Base-by-base conservation (phyloP, 305 asterid species). In the Ruellia speciosa region DNA sequence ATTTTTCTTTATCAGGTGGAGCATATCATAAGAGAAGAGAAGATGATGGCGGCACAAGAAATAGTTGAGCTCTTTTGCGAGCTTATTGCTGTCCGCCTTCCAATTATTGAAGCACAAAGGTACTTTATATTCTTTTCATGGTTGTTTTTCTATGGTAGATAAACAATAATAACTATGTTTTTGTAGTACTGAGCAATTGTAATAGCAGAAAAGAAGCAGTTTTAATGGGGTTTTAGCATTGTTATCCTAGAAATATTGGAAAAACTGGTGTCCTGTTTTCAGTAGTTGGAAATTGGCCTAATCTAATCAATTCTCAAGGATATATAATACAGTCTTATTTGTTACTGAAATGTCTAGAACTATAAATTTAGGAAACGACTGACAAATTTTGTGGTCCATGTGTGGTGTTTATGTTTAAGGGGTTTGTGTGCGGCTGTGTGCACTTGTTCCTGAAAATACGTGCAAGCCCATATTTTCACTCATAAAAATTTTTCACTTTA, bases 31-130 rank as follows among this genome's bases (percentile, higher is more conserved):
- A 73, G 97, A 75, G 97, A 93, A 66, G 99, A 93, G 90, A 93
- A 84, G 76, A 93, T 85, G 97, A 76, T 80, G 87, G 96, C 96
- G 14, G 96, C 99, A 18, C 99, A 93, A 78, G 99, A 89, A 80
- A 89, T 93, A 55, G 68, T 89, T 73, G 99, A 93, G 80, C 84
- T 89, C 41, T 89, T 84, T 53, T 81, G 81, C 5, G 97, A 93
- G 86, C 95, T 93, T 66, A 79, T 89, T 49, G 67, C 73, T 18
- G 99, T 81, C 61, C 90, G 99, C 24, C 90, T 93, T 62, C 95
- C 99, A 24, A 85, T 93, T 43, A 93, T 88, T 20, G 94, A 88
- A 76, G 85, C 81, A 53, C 96, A 93, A 75, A 86, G 81, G 99
- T 89, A 79, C n/a, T 67, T 49, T 33, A 9, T 10, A 10, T n/a